A percentile compares a stretch with the other conserved stretches of the same genome.
These are phyloP conservation scores for Verticillium klebahnii DNA, from an alignment of 2,329 filamentous ascomycete genomes.

Conservation along the genomic window DNA sequence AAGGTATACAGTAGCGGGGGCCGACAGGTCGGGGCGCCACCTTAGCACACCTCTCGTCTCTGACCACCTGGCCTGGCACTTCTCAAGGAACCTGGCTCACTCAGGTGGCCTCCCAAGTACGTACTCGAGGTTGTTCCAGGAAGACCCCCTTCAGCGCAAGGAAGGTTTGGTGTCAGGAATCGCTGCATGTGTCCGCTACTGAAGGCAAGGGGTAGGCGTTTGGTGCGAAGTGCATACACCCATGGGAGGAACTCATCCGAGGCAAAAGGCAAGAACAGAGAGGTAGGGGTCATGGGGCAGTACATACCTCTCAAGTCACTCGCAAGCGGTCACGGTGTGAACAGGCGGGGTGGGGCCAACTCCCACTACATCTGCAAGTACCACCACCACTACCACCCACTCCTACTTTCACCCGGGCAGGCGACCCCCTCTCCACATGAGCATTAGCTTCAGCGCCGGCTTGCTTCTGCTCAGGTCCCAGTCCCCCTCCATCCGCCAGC, in stretches of 20 bases:
- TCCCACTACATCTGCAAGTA: too few species aligned
- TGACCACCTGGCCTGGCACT: too few species aligned
- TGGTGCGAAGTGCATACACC: too few species aligned
- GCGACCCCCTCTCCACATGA: not conserved
- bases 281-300: not conserved
- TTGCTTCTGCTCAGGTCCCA: not conserved
- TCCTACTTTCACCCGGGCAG: not conserved
- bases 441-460: not conserved
- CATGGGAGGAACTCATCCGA: too few species aligned
- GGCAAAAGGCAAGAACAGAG: not conserved
- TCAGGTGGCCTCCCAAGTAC: too few species aligned
- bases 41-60: not conserved
- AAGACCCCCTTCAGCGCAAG: too few species aligned
- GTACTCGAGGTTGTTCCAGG: too few species aligned
- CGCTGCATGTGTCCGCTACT: not conserved
- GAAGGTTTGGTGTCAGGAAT: too few species aligned
- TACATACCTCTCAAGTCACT: not conserved
- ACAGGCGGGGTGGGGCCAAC: not conserved
- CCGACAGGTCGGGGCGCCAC: not conserved
- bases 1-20: not conserved
- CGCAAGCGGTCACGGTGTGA: not conserved
- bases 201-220: too few species aligned
- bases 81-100: too few species aligned
- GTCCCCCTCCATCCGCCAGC: not conserved
- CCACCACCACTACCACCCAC: not conserved